Conservation (phyloP, 371 early-diverging fungal species). For the Mucor lusitanicus region DNA sequence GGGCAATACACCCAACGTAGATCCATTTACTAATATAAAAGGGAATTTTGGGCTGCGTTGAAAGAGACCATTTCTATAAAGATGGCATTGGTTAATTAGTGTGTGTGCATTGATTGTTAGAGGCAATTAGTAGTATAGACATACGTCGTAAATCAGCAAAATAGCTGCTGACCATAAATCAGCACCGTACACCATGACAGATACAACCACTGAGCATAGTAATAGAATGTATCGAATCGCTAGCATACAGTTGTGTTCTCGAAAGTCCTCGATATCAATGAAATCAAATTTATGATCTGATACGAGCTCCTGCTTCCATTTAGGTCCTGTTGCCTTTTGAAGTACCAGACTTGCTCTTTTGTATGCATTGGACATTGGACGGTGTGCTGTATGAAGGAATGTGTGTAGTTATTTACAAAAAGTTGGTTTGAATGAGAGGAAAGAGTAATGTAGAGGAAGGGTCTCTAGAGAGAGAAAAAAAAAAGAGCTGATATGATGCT, state of each 20-base stretch:
- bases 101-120: not conserved
- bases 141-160: constrained; percentile 45
- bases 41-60: constrained; percentile 41
- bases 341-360: constrained; percentile 13
- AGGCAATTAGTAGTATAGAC: not conserved
- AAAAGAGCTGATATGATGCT: not conserved
- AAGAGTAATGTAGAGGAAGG: not conserved
- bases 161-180: constrained; percentile 73
- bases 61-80: constrained; percentile 35
- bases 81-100: not conserved
- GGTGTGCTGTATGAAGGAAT: not conserved
- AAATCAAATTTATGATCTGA: constrained; percentile 89
- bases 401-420: not conserved
- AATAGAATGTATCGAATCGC: constrained; percentile 61
- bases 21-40: constrained; percentile 60
- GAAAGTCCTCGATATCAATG: constrained; percentile 81
- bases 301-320: constrained; percentile 82
- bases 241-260: constrained; percentile 42
- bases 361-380: constrained; percentile 4
- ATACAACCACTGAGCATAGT: constrained; percentile 69
- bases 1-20: constrained; percentile 67
- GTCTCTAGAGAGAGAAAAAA: not conserved
- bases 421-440: not conserved
- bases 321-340: constrained; percentile 40
- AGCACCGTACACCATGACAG: constrained; percentile 73